Percentiles rank a stretch among this genome's conserved stretches.
phyloP scores from a whole-genome alignment of 306 rosid genomes.

The Vigna angularis region DNA sequence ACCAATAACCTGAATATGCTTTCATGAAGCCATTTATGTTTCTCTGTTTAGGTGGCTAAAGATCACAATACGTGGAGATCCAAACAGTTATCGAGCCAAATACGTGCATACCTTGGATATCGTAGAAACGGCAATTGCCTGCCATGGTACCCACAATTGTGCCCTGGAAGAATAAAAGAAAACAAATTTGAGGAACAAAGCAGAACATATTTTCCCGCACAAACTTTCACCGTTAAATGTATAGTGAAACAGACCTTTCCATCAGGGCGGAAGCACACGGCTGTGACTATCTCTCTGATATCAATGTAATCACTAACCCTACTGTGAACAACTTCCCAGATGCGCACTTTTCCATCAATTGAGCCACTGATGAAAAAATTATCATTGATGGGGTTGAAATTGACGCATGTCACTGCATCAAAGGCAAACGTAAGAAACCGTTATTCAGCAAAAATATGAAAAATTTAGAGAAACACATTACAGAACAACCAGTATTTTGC shows the following conservation, averaged over 20 bases:
- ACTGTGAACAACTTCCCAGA: conserved; percentile 81
- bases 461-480: conserved; percentile 14
- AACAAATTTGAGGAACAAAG: conserved; percentile 35
- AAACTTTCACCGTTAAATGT: conserved; percentile 19
- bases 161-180: conserved; percentile 62
- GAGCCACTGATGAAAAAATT: conserved; percentile 89
- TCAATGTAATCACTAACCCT: conserved; percentile 85
- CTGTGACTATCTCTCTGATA: conserved; percentile 83
- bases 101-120: conserved; percentile 62
- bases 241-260: conserved; percentile 67
- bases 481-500: conserved; percentile 33
- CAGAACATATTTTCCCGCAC: background rate
- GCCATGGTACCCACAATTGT: conserved; percentile 84
- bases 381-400: conserved; percentile 82
- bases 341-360: conserved; percentile 95
- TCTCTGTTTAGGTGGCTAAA: background rate
- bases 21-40: conserved; percentile 6
- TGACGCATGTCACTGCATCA: conserved; percentile 82
- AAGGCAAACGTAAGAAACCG: conserved; percentile 32
- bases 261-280: conserved; percentile 80
- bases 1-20: conserved; percentile 9
- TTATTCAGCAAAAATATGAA: conserved; percentile 26
- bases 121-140: conserved; percentile 72
- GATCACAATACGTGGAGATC: background rate
- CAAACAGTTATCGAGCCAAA: no score